A percentile compares a stretch with the other conserved stretches of the same genome.
These are phyloP conservation scores for Grosmannia huntii DNA, from an alignment of 2,329 filamentous ascomycete genomes.

Conservation along the genomic window DNA sequence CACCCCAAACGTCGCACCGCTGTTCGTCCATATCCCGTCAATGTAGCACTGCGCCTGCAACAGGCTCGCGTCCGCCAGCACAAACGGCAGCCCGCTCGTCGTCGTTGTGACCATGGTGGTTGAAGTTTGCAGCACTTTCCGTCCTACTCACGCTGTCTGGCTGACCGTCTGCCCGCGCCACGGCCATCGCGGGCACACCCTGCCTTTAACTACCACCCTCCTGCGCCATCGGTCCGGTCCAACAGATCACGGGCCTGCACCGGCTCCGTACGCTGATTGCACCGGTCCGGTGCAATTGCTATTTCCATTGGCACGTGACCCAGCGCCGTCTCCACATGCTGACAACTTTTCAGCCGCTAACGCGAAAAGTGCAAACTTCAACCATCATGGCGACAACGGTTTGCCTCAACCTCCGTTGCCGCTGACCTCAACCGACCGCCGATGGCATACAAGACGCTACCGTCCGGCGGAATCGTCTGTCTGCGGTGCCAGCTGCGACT, in stretches of 20 bases:
- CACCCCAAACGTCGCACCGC: not conserved
- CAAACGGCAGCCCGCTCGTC: not conserved
- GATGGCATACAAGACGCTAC: constrained; percentile 1
- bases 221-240: too few species aligned
- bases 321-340: too few species aligned
- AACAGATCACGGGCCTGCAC: too few species aligned
- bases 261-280: too few species aligned
- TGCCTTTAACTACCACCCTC: too few species aligned
- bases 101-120: too few species aligned
- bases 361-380: constrained; percentile 3
- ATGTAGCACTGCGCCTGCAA: not conserved
- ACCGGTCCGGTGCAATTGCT: too few species aligned
- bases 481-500: constrained; percentile 3
- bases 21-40: not conserved
- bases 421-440: not conserved
- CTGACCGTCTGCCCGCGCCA: too few species aligned
- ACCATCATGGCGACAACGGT: not conserved
- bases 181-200: too few species aligned
- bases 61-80: not conserved
- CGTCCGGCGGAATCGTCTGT: not conserved
- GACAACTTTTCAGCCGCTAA: too few species aligned
- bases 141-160: too few species aligned
- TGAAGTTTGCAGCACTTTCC: too few species aligned
- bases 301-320: not conserved
- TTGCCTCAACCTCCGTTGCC: not conserved